Evolutionary conservation across 305 asterid species (phyloP), one percentile per base, ranked within the genome.

Genomic region (Nicotiana rustica): DNA sequence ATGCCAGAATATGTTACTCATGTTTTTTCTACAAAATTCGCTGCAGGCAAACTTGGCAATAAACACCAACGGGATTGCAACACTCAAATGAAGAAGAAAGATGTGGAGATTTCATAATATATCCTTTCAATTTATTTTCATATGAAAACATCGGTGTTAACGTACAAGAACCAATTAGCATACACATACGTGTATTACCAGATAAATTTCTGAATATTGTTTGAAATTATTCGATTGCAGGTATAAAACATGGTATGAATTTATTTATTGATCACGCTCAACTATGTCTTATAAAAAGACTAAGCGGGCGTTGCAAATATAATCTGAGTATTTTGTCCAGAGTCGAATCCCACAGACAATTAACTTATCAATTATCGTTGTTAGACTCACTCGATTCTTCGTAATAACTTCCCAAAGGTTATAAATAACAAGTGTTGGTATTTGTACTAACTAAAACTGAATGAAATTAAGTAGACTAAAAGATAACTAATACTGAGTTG

Each of bases 11-110:
- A 41, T 75, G 13, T 18, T 44, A 49, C 69, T 71, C 6, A 36
- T 76, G 70, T 59, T 82, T 77, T 56, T 59, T 17, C 10, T 41
- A 41, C 59, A 55, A 62, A 15, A 36, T 82, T 82, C 4, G 25
- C 18, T 87, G 91, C 93, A 94, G 98, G 98, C 84, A 89, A 92
- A 87, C 87, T 68, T 80, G 84, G 61, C 66, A 73, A 85, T 84
- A 89, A 84, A 82, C 92, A 90, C 83, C 86, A 86, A 19, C 65
- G 65, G 21, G 91, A 75, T 67, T 94, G 98, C 92, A 83, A 85
- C 35, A 82, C 44, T 84, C 87, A 81, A 81, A n/a, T 18, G 35
- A 60, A 12, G 62, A 65, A 19, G 18, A 67, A 66, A 25, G 62
- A 68, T 38, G 75, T 21, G 81, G 36, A 77, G 65, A 73, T 44